These are phyloP conservation scores for Sindora glabra DNA, from an alignment of 306 rosid species.

Conservation along the genomic window DNA sequence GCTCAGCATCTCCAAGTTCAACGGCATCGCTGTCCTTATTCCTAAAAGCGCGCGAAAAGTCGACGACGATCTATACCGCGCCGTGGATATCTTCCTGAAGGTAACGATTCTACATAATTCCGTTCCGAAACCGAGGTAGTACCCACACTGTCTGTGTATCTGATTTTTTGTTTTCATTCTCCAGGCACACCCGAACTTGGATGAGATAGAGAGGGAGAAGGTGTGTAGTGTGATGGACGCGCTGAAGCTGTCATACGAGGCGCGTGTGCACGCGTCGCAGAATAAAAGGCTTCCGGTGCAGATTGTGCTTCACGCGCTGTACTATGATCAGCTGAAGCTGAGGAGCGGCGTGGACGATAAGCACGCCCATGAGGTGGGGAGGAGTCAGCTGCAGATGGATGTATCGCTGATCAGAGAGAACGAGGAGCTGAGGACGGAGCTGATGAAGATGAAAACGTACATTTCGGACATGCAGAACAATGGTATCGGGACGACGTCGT, in stretches of 20 bases:
- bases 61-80: slow-evolving; percentile 78
- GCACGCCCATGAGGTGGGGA: slow-evolving; percentile 3
- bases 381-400: slow-evolving; percentile 54
- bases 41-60: slow-evolving; percentile 59
- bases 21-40: slow-evolving; percentile 52
- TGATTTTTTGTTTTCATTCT: not conserved
- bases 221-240: slow-evolving; percentile 87
- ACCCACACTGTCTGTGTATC: not conserved
- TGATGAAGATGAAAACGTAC: slow-evolving; percentile 72
- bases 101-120: slow-evolving; percentile 10
- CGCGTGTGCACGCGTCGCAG: slow-evolving; percentile 83
- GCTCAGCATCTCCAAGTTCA: slow-evolving; percentile 62
- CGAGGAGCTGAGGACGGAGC: slow-evolving; percentile 56
- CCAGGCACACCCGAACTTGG: slow-evolving; percentile 75
- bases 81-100: slow-evolving; percentile 73
- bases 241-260: slow-evolving; percentile 63
- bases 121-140: not conserved
- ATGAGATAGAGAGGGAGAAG: slow-evolving; percentile 80
- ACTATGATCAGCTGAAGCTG: slow-evolving; percentile 71
- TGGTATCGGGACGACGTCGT: slow-evolving; percentile 22
- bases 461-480: slow-evolving; percentile 49
- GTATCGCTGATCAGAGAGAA: slow-evolving; percentile 72
- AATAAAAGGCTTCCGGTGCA: slow-evolving; percentile 83
- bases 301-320: slow-evolving; percentile 79
- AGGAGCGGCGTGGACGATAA: slow-evolving; percentile 52